A percentile compares a stretch with the other conserved stretches of the same genome.
phyloP scores from a whole-genome alignment of 139 green algal genomes.

The Chlorella sorokiniana region DNA sequence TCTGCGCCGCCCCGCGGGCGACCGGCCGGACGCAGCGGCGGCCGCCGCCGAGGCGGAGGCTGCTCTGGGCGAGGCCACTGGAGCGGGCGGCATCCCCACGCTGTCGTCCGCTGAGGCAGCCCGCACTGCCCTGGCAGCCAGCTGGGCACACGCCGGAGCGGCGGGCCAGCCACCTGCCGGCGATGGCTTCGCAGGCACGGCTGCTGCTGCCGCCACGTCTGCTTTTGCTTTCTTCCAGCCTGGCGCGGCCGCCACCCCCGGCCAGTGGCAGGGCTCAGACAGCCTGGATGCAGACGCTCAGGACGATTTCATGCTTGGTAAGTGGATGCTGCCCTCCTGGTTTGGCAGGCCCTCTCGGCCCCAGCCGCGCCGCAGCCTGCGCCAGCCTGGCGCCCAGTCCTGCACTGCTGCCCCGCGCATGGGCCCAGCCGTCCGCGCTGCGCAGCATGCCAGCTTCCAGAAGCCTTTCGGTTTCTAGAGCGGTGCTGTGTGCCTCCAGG shows the following conservation, averaged over 20 bases:
- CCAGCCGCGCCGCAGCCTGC: too few relatives aligned
- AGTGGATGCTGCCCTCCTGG: background rate
- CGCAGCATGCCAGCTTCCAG: background rate
- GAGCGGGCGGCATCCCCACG: too few relatives aligned
- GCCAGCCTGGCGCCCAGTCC: too few relatives aligned
- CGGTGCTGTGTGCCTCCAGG: background rate
- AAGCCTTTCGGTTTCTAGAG: too few relatives aligned
- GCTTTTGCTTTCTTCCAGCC: background rate
- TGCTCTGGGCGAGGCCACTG: conserved; percentile 6
- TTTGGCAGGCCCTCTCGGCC: too few relatives aligned
- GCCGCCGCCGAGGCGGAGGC: conserved; percentile 9
- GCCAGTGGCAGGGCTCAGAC: background rate
- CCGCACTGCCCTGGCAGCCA: background rate
- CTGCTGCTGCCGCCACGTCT: background rate
- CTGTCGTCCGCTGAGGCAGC: background rate
- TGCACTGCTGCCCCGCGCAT: background rate
- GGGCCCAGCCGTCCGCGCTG: background rate
- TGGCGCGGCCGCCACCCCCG: background rate
- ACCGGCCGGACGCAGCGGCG: background rate
- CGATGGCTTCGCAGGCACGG: background rate
- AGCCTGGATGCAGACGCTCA: background rate
- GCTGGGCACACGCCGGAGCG: background rate
- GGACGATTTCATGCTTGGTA: conserved; percentile 11
- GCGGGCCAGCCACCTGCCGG: background rate
- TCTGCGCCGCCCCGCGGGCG: background rate